Evolutionary conservation across 2,329 filamentous ascomycete species (phyloP).

Genomic region (Aspergillus brunneoviolaceus): DNA sequence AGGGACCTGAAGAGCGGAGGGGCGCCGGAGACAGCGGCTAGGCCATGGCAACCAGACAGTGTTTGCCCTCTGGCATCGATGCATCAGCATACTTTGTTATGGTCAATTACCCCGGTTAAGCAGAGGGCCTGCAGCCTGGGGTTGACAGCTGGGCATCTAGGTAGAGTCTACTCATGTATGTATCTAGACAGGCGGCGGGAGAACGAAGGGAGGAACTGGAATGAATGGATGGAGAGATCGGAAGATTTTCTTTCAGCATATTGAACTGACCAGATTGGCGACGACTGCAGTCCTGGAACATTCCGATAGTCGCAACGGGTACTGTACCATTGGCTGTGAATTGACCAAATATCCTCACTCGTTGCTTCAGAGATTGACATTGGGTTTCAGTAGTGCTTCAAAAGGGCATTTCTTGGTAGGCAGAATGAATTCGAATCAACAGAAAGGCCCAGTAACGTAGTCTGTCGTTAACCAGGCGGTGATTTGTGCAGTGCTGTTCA

Average conservation of each 20-base stretch:
- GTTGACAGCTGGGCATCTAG: neutral
- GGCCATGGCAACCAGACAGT: neutral
- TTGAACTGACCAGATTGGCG: neutral
- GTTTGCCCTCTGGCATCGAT: neutral
- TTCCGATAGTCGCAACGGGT: neutral
- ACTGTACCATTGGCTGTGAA: neutral
- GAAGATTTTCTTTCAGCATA: neutral
- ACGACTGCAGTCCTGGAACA: neutral
- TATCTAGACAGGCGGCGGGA: neutral
- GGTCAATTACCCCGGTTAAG: neutral
- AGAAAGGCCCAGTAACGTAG: too few relatives aligned
- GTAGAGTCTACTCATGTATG: neutral
- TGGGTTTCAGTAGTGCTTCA: neutral
- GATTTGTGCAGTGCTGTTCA: too few relatives aligned
- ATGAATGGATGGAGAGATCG: slow-evolving; percentile 1
- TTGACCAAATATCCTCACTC: neutral
- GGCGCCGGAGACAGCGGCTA: neutral
- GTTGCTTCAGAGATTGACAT: neutral
- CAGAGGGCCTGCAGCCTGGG: neutral
- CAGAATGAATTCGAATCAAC: too few relatives aligned
- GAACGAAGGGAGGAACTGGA: slow-evolving; percentile 6
- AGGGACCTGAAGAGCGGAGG: neutral
- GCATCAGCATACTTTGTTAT: neutral
- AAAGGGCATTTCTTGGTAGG: neutral
- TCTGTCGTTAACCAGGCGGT: too few relatives aligned